A percentile compares a stretch with the other conserved stretches of the same genome.
Conservation (phyloP, 495 filamentous ascomycete genomes). For the Hyphodiscus hymeniophilus region DNA sequence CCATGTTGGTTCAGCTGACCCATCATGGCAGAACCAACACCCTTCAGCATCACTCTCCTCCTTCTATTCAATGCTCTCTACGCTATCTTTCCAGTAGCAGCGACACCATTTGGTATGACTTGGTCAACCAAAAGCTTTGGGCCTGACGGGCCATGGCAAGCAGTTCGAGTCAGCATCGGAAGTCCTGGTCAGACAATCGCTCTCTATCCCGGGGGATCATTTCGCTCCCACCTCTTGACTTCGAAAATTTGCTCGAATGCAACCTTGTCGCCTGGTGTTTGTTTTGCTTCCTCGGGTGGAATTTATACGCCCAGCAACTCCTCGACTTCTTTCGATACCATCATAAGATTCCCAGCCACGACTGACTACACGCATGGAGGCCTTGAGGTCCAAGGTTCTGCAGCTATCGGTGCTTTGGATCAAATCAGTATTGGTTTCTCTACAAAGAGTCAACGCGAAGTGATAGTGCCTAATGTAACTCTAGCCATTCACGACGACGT, state of each 20-base stretch:
- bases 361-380: background rate
- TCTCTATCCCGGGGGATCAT: slow-evolving; percentile 13
- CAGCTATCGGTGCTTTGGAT: background rate
- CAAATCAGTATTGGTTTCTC: background rate
- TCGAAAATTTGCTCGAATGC: slow-evolving; percentile 3
- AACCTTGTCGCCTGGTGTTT: background rate
- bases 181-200: slow-evolving; percentile 4
- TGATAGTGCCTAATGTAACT: background rate
- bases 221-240: slow-evolving; percentile 3
- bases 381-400: background rate
- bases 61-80: too few species aligned
- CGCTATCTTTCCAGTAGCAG: background rate
- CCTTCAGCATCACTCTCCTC: too few species aligned
- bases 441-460: background rate
- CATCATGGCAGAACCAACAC: too few species aligned
- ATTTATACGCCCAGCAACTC: slow-evolving; percentile 8
- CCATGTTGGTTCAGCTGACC: too few species aligned
- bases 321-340: background rate
- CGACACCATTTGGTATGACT: background rate
- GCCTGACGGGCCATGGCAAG: slow-evolving; percentile 30
- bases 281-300: background rate
- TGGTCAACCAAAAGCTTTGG: slow-evolving; percentile 19
- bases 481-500: background rate
- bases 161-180: slow-evolving; percentile 18
- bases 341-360: background rate